Evolutionary conservation across 345 rosid genomes (phyloP).

Genomic region (Boechera divaricarpa): DNA sequence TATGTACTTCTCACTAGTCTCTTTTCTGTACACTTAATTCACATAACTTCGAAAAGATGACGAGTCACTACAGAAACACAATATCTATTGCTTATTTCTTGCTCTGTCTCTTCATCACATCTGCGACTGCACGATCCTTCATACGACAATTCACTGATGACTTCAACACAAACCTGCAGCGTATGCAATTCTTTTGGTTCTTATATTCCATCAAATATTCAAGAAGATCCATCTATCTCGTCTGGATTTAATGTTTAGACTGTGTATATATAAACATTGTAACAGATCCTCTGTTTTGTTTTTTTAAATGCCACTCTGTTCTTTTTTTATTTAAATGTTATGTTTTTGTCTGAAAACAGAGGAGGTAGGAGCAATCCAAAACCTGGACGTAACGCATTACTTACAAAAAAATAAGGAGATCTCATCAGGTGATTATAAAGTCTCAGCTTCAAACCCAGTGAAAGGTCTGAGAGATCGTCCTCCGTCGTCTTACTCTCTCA

Average conservation of each 20-base stretch:
- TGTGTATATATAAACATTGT: too few relatives aligned
- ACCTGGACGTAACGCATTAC: background rate
- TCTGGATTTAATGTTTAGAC: too few relatives aligned
- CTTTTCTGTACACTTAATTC: background rate
- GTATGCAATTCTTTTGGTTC: background rate
- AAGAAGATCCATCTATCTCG: too few relatives aligned
- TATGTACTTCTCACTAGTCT: background rate
- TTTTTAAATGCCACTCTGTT: too few relatives aligned
- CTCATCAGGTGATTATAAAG: slow-evolving; percentile 24
- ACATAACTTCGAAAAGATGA: slow-evolving; percentile 10
- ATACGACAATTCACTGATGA: slow-evolving; percentile 22
- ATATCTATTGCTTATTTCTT: background rate
- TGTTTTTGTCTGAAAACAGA: slow-evolving; percentile 2
- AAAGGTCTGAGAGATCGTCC: slow-evolving; percentile 21
- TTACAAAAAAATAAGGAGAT: background rate
- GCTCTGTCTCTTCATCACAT: background rate
- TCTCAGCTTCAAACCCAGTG: background rate
- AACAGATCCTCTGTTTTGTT: background rate
- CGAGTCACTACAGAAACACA: background rate
- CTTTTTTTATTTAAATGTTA: background rate
- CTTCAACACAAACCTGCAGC: slow-evolving; percentile 13
- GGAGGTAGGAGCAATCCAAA: background rate
- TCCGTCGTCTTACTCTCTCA: slow-evolving; percentile 30
- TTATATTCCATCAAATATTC: too few relatives aligned
- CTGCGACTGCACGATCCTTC: background rate